Evolutionary conservation across 768 basidiomycete species (phyloP), one percentile per base, ranked within the genome.

Genomic region (Trametes villosa): DNA sequence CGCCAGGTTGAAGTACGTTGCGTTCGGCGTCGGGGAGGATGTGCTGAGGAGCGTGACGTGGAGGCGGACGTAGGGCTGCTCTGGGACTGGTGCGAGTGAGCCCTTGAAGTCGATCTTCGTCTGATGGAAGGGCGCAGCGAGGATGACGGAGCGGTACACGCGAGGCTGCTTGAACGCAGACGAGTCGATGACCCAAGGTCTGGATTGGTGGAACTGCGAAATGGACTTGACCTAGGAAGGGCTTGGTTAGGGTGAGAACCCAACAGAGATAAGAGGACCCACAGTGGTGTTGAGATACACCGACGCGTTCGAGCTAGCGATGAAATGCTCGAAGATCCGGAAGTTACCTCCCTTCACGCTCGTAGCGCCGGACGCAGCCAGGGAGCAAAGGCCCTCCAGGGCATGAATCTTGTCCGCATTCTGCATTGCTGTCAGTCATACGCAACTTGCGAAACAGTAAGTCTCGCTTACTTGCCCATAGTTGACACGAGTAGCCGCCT

Each of bases 1-100:
- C 1, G 78, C 61, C 33, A 90, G 77, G 27, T 79, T 82, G 71
- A 98, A 95, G 74, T 92, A 94, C 3, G 76, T 74, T 0, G 92
- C 77, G 63, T 85, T 81, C 9, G 89, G 77, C 11, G 72, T 74
- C 4, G 86, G 74, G 2, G 86, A 78, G 12, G 86, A 86, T 2
- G 96, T 98, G n/a, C 87, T 82, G 38, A 98, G 78, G 22, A 94
- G 81, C 11, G 96, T 97, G 51, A 96, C 94, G 70, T 96, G 92
- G 2, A 98, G 85, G 64, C 82, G 85, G 47, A 94, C 82, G 70
- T 96, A 97, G 22, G 87, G 86, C 64, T 91, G 89, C 36, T 78
- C 68, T 2, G 88, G 87, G 31, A 94, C 83, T 47, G 78, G 78
- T 3, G 78, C 72, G 5, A 81, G 70, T 30, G 81, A 68, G 6